Conservation (phyloP, 2,329 filamentous ascomycete species). For the Ophiostoma himal-ulmi region DNA sequence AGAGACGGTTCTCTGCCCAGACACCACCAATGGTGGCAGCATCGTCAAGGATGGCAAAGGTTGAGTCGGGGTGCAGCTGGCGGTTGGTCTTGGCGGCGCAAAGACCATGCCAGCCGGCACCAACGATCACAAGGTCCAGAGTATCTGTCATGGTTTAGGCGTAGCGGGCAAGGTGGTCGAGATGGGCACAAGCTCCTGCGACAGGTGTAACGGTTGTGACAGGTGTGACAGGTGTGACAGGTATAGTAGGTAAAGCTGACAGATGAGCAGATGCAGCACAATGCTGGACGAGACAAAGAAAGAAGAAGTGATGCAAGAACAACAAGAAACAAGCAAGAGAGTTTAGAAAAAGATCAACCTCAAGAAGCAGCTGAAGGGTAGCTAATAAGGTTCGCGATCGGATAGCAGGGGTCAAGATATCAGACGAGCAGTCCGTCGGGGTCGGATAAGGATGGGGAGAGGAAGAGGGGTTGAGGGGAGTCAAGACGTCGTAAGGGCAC, state of each 20-base stretch:
- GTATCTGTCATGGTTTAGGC: slow-evolving; percentile 31
- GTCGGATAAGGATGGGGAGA: background rate
- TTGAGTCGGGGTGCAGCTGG: slow-evolving; percentile 51
- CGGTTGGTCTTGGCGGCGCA: slow-evolving; percentile 57
- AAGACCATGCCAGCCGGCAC: slow-evolving; percentile 49
- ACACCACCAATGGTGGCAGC: slow-evolving; percentile 57
- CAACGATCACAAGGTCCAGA: slow-evolving; percentile 45
- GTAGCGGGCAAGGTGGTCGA: background rate
- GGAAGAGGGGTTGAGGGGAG: background rate
- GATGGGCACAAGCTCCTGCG: background rate
- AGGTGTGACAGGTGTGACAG: background rate
- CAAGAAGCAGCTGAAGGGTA: background rate
- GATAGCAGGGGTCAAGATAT: background rate
- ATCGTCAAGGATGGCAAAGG: slow-evolving; percentile 54
- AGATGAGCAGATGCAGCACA: background rate
- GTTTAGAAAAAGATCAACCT: background rate
- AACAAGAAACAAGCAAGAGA: background rate
- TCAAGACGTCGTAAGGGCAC: background rate
- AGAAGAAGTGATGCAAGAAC: background rate
- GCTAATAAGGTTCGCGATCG: background rate
- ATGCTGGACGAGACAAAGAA: background rate
- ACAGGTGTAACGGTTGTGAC: background rate
- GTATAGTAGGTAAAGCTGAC: background rate
- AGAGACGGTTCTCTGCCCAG: slow-evolving; percentile 62
- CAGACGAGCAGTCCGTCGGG: background rate